A percentile compares a stretch with the other conserved stretches of the same genome.
Evolutionary conservation across 805 yeast genomes (phyloP).

Genomic region (Barnettozyma salicaria): DNA sequence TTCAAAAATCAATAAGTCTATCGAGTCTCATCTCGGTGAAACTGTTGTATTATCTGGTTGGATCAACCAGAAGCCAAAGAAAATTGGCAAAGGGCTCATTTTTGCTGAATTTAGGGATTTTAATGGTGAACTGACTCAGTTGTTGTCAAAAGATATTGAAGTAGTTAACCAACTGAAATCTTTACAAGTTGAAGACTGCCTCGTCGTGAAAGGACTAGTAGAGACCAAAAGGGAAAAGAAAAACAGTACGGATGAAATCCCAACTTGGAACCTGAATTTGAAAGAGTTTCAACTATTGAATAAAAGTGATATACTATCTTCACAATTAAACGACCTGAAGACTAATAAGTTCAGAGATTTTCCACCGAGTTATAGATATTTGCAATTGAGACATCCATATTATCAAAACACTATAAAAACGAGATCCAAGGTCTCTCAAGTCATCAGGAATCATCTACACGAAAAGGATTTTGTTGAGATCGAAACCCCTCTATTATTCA

Average conservation of each 20-base stretch:
- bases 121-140: constrained; percentile 60
- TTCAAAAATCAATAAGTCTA: constrained; percentile 5
- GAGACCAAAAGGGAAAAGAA: constrained; percentile 29
- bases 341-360: constrained; percentile 44
- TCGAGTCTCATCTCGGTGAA: constrained; percentile 7
- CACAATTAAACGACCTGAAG: constrained; percentile 60
- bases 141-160: constrained; percentile 35
- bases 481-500: constrained; percentile 89
- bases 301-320: constrained; percentile 53
- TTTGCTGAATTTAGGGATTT: constrained; percentile 76
- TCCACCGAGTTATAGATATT: constrained; percentile 76
- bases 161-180: constrained; percentile 34
- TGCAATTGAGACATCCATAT: constrained; percentile 63
- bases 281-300: constrained; percentile 51
- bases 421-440: constrained; percentile 50
- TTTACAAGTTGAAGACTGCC: constrained; percentile 67
- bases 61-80: constrained; percentile 70
- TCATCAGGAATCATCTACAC: constrained; percentile 39
- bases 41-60: constrained; percentile 69
- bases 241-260: neutral
- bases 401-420: constrained; percentile 51
- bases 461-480: constrained; percentile 60
- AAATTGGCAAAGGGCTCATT: constrained; percentile 53
- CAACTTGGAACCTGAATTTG: constrained; percentile 54
- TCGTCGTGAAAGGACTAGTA: constrained; percentile 56